These are phyloP conservation scores for Yarrowia deformans DNA, from an alignment of 805 yeast species.

Conservation along the genomic window DNA sequence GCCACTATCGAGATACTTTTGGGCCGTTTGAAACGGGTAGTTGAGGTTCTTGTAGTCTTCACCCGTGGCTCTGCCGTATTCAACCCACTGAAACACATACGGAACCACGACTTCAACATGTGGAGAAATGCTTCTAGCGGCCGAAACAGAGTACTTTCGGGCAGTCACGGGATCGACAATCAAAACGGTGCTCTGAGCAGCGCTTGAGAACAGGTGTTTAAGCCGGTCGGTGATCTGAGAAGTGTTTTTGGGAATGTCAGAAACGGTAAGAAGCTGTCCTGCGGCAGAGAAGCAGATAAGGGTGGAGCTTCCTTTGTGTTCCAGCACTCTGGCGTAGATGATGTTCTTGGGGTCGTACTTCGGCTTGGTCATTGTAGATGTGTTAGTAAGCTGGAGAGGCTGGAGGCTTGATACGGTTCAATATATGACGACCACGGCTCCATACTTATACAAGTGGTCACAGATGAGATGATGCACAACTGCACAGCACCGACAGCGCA, in stretches of 20 bases:
- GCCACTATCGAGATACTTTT: neutral
- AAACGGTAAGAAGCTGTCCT: neutral
- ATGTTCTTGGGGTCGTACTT: neutral
- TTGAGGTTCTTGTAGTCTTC: neutral
- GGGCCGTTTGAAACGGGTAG: neutral
- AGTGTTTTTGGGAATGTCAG: neutral
- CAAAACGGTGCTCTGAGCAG: neutral
- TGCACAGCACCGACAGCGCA: no score
- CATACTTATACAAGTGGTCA: no score
- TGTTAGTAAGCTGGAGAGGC: no score
- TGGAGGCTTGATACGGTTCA: no score
- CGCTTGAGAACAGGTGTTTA: neutral
- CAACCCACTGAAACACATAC: neutral
- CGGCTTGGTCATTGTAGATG: neutral
- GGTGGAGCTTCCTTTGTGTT: neutral
- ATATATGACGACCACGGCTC: no score
- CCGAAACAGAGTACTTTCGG: neutral
- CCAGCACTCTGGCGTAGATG: neutral
- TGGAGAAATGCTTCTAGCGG: neutral
- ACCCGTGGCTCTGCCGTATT: neutral
- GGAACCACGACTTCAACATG: neutral
- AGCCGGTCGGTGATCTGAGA: neutral
- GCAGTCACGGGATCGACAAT: neutral
- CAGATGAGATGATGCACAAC: no score
- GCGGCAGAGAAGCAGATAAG: neutral